Conservation (phyloP, 306 rosid genomes). For the Citrullus colocynthis region DNA sequence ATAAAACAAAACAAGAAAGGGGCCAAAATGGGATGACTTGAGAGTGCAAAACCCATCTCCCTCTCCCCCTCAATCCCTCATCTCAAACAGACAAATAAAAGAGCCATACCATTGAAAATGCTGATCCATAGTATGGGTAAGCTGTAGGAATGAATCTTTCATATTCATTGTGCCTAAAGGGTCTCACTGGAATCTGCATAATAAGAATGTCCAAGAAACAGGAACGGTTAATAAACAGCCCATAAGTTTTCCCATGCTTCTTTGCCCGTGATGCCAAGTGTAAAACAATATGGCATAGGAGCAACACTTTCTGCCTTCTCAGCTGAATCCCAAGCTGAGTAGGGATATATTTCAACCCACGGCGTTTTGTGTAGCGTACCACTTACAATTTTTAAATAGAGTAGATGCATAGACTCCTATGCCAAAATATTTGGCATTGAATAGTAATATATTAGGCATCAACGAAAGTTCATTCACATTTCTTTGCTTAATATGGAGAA, state of each 20-base stretch:
- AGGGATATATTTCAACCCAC: background rate
- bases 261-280: background rate
- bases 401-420: background rate
- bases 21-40: too few relatives aligned
- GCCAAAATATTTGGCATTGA: background rate
- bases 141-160: conserved; percentile 95
- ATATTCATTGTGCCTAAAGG: conserved; percentile 86
- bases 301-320: background rate
- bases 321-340: background rate
- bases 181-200: conserved; percentile 93
- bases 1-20: too few relatives aligned
- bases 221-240: background rate
- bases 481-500: background rate
- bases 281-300: background rate
- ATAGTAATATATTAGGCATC: background rate
- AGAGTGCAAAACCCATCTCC: too few relatives aligned
- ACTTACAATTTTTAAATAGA: background rate
- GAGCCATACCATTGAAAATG: conserved; percentile 72
- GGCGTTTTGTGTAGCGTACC: background rate
- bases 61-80: background rate
- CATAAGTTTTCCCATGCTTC: background rate
- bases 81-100: conserved; percentile 8
- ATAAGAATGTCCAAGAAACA: conserved; percentile 12
- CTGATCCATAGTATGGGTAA: conserved; percentile 84
- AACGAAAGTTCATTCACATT: background rate